These are phyloP conservation scores for Pseudozyma pruni DNA, from an alignment of 1,284 basidiomycete genomes.

Conservation along the genomic window DNA sequence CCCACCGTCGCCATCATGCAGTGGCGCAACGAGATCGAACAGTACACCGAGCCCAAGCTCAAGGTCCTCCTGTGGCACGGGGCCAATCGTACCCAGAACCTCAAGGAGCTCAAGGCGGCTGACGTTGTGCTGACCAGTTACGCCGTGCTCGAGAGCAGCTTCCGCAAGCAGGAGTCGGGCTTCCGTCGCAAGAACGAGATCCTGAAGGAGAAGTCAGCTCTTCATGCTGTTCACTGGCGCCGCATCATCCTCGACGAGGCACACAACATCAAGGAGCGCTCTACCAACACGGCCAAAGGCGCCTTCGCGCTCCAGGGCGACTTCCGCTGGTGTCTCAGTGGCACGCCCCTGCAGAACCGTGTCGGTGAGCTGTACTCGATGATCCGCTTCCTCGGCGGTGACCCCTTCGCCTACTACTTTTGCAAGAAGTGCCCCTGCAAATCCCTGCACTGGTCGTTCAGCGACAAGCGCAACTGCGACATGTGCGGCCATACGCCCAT, in stretches of 20 bases:
- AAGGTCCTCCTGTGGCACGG: conserved; percentile 92
- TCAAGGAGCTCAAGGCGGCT: conserved; percentile 79
- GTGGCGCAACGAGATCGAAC: conserved; percentile 93
- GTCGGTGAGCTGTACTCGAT: conserved; percentile 98
- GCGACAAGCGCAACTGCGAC: conserved; percentile 84
- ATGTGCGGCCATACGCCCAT: conserved; percentile 93
- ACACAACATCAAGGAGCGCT: conserved; percentile 88
- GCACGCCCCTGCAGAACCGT: conserved; percentile 83
- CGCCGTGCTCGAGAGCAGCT: conserved; percentile 88
- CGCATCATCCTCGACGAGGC: conserved; percentile 89
- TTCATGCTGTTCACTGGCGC: conserved; percentile 89
- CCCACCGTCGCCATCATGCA: conserved; percentile 96
- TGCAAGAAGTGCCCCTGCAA: conserved; percentile 87
- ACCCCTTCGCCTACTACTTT: conserved; percentile 66
- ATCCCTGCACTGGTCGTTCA: conserved; percentile 89
- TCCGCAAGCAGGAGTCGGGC: conserved; percentile 90
- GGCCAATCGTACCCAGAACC: conserved; percentile 72
- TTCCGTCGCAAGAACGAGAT: conserved; percentile 87
- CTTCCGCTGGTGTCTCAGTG: conserved; percentile 94
- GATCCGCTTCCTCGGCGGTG: conserved; percentile 71
- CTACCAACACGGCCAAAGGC: conserved; percentile 95
- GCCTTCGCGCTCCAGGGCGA: conserved; percentile 85
- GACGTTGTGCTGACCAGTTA: conserved; percentile 77
- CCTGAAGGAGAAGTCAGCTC: conserved; percentile 85
- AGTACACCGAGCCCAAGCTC: conserved; percentile 69